Evolutionary conservation across 2,329 filamentous ascomycete genomes (phyloP), one percentile per base, ranked within the genome.

Genomic region (Aureobasidium sp.): DNA sequence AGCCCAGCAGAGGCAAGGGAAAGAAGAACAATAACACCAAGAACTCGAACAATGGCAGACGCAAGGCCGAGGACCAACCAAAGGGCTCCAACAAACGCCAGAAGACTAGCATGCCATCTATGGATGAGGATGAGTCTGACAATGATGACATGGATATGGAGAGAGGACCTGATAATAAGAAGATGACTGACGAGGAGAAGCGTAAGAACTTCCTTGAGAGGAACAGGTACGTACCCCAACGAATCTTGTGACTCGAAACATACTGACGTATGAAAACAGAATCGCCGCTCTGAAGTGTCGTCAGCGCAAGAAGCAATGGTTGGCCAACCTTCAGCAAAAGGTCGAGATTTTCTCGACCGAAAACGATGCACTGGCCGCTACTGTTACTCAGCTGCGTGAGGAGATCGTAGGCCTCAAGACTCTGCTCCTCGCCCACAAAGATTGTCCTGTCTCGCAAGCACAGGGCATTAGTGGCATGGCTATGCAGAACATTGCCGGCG

Each of bases 131-230:
- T 5, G 79, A 76, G 58, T 80, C 80, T 66, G 83, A 80, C 51
- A 82, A 84, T 55, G 80, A 84, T 6, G 82, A 80, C 56, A 79
- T 84, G 52, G 75, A 79, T 4, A 75, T 77, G 44, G 39, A 53
- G 36, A 47, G 31, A 56, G 49, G 60, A 6, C 78, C 80, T 44
- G 84, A 87, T 69, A 79, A 80, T 45, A 88, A 86, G 74, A 97
- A 96, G 80, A 96, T 97, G 91, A 97, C 92, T 0, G 94, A 97
- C 62, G 94, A 97, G 71, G 94, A 99, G 79, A 99, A 99, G 80
- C 84, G 94, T 45, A 96, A 95, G 78, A 99, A 97, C 73, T 99
- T 99, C 75, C 80, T 99, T 2, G 94, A 99, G 72, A 84, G 94
- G 31, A 99, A 99, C 75, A 87, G 93, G 93, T 96, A 85, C 70